Base-by-base conservation (phyloP, 495 filamentous ascomycete genomes). In the Halenospora varia region DNA sequence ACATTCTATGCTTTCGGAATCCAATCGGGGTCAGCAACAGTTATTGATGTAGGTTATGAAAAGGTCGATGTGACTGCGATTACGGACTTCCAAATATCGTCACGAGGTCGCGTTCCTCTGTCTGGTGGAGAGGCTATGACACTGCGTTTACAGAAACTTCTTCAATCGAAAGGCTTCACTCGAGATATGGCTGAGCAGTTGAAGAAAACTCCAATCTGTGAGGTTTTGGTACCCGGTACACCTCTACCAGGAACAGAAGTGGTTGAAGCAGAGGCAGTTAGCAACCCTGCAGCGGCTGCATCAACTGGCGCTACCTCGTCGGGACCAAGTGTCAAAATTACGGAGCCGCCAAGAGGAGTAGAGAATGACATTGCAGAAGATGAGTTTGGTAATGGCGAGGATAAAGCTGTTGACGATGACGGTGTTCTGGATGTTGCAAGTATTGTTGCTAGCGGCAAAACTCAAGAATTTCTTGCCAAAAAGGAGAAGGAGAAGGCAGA, bases 121-220 rank as follows among this genome's bases (percentile, higher is more conserved):
- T 88, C 83, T 60, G 95, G 95, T 42, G 94, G 94, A 48, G 91
- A 98, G 63, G 82, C 85, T 13, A 92, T 98, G 77, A 98, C 94
- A 2, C 80, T 83, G 62, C 79, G 83, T 48, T 79, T 98, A 10
- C 62, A 82, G 25, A 75, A 86, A 59, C 71, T 96, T 26, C 79
- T 98, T 10, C 75, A 80, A 40, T 60, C 77, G 2, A 86, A 88
- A 66, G 83, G 82, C 0, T 93, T 94, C 61, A 86, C 83, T 6
- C 71, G 85, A 22, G 90, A 96, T 44, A 95, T 97, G 88, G 94
- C 90, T 47, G 95, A 98, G 75, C 90, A 96, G 71, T 71, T 98
- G 53, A 98, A 98, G 77, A 85, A 82, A 65, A 96, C 85, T 60
- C 74, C 83, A 19, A 89, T 97, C 48, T 93, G 92, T 63, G 94